Evolutionary conservation across 371 early-diverging fungal species (phyloP).

Genomic region (Paraphysoderma sedebokerense): DNA sequence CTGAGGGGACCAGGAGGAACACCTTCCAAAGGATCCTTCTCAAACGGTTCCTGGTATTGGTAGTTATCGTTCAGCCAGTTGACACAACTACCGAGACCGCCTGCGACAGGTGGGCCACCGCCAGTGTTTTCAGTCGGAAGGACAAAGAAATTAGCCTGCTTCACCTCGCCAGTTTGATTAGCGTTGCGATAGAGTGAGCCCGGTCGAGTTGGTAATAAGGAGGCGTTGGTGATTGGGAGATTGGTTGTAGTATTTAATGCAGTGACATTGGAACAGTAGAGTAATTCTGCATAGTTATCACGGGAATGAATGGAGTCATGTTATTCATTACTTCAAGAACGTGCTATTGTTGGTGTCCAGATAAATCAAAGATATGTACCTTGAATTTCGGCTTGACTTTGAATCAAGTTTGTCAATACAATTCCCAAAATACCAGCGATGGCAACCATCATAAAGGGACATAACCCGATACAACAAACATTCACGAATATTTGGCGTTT

Average conservation of each 20-base stretch:
- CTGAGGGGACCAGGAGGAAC: not conserved
- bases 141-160: conserved; percentile 15
- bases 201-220: conserved; percentile 2
- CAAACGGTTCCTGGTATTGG: conserved; percentile 16
- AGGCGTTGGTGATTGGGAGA: not conserved
- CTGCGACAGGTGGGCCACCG: conserved; percentile 10
- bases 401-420: conserved; percentile 15
- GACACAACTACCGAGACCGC: conserved; percentile 6
- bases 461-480: conserved; percentile 43
- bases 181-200: conserved; percentile 13
- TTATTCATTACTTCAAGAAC: no score
- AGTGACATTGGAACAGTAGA: conserved; percentile 10
- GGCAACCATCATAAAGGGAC: conserved; percentile 38
- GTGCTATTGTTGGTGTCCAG: no score
- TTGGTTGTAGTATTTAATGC: conserved; percentile 6
- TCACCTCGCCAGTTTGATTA: conserved; percentile 7
- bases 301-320: no score
- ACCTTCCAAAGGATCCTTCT: conserved; percentile 9
- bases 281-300: not conserved
- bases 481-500: conserved; percentile 50
- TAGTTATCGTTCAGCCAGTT: not conserved
- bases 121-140: not conserved
- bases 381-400: conserved; percentile 9
- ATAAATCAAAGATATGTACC: no score
- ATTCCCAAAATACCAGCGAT: conserved; percentile 26